These are phyloP conservation scores for Hyaloscypha hepaticicola DNA, from an alignment of 495 filamentous ascomycete genomes.

Conservation along the genomic window DNA sequence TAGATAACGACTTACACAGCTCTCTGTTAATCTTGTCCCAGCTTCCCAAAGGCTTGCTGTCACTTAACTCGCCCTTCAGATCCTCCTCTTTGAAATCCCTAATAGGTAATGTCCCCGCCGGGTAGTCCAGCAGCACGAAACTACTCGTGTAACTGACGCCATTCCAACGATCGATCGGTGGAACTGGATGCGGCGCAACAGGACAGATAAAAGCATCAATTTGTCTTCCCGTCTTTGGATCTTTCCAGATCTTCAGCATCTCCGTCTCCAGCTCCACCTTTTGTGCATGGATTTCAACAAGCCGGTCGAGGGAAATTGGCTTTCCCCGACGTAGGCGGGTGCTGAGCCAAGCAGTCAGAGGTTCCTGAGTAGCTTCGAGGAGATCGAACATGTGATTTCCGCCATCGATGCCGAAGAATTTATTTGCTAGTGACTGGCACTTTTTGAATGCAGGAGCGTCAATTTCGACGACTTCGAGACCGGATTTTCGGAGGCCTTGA, in stretches of 20 bases:
- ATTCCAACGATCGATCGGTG: conserved; percentile 62
- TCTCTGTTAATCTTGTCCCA: conserved; percentile 64
- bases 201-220: conserved; percentile 56
- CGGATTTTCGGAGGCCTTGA: conserved; percentile 39
- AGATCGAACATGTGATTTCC: conserved; percentile 51
- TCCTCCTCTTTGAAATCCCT: conserved; percentile 49
- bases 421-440: conserved; percentile 55
- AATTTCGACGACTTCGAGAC: conserved; percentile 55
- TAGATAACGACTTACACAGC: conserved; percentile 50
- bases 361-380: conserved; percentile 52
- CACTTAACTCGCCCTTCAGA: conserved; percentile 45
- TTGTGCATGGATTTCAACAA: conserved; percentile 51
- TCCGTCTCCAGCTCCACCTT: conserved; percentile 50
- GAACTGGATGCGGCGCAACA: conserved; percentile 60
- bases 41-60: conserved; percentile 41
- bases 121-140: conserved; percentile 62
- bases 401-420: conserved; percentile 58
- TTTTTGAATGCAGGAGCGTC: conserved; percentile 48
- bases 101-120: conserved; percentile 58
- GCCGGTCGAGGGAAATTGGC: conserved; percentile 42
- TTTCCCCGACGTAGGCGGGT: conserved; percentile 44
- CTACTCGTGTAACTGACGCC: conserved; percentile 58
- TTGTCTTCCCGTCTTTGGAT: conserved; percentile 32
- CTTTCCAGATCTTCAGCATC: conserved; percentile 55
- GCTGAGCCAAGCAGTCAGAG: conserved; percentile 59